Base-by-base conservation (phyloP, 352 stramenopile species). In the Globisporangium abappressorium region DNA sequence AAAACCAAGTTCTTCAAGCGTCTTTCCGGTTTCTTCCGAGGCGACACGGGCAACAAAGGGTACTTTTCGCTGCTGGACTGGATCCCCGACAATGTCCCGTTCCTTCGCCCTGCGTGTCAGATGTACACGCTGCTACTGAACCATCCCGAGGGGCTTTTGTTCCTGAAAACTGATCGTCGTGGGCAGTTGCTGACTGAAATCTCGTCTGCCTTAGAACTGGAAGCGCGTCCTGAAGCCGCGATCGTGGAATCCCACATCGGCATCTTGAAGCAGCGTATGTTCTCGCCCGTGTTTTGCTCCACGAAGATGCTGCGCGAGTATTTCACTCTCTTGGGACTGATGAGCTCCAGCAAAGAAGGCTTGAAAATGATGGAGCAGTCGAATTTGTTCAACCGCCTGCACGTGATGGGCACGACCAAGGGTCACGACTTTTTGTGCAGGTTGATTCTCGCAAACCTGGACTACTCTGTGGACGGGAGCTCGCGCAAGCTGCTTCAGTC, bases 1-100 rank as follows among this genome's bases (percentile, higher is more conserved):
- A 95, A 94, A 71, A 96, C 90, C n/a, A 97, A 97, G 72, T 97
- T 97, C 65, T 96, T 96, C 69, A 96, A 96, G 70, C 87, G 90
- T 38, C 65, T 97, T 3, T 94, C 89, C 15, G 90, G 90, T 8
- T 97, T 97, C 68, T 97, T 97, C 66, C 86, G 90, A n/a, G 93
- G 87, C 51, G 90, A 94, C 49, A 89, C 85, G 47, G 88, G 87
- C 33, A 94, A 96, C 77, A 96, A 96, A 69, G 89, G 90, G 0
- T 96, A 94, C 70, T 97, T 96, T 64, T 92, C 90, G 0, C 83
- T 94, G 57, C 72, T 97, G 41, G 87, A 89, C 59, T 97, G 90
- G 90, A 95, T 94, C 53, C 87, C 90, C n/a, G 85, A 96, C 61
- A 91, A 94, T 57, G 85, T 96, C 22, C 89, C 90, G 24, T 97